These are phyloP conservation scores for Marasmius sp. DNA, from an alignment of 1,284 basidiomycete genomes.

Conservation along the genomic window DNA sequence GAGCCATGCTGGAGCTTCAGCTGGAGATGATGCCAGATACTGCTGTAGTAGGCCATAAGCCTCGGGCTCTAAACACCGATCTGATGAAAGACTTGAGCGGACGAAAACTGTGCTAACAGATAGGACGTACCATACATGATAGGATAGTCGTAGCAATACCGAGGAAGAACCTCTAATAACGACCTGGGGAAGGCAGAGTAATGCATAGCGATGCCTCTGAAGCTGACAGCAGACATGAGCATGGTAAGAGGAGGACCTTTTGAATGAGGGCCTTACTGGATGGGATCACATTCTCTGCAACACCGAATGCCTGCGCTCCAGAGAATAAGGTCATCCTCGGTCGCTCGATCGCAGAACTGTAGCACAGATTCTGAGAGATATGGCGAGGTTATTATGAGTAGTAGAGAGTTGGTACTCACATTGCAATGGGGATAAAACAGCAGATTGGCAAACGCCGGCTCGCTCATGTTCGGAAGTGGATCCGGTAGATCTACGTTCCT, in stretches of 20 bases:
- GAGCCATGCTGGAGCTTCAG: too few relatives aligned
- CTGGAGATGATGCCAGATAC: too few relatives aligned
- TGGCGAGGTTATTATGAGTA: neutral
- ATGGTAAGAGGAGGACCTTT: neutral
- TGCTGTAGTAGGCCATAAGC: too few relatives aligned
- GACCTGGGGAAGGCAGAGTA: too few relatives aligned
- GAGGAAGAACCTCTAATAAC: too few relatives aligned
- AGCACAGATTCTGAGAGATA: neutral
- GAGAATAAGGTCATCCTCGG: neutral
- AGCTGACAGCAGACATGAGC: neutral
- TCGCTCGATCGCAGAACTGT: neutral
- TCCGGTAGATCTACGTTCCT: neutral
- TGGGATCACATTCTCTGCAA: neutral
- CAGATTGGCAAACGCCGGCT: neutral
- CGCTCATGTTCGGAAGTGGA: neutral
- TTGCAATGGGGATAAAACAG: neutral
- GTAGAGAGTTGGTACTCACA: neutral
- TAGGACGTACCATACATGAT: too few relatives aligned
- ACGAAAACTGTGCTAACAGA: too few relatives aligned
- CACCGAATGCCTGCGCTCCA: neutral
- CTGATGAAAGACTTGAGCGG: too few relatives aligned
- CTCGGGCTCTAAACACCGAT: too few relatives aligned
- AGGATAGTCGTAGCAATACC: too few relatives aligned
- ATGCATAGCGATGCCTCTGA: slow-evolving; percentile 36
- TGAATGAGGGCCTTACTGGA: neutral